A percentile compares a stretch with the other conserved stretches of the same genome.
These are phyloP conservation scores for Diplodia sapinea DNA, from an alignment of 2,329 filamentous ascomycete species.

Conservation along the genomic window DNA sequence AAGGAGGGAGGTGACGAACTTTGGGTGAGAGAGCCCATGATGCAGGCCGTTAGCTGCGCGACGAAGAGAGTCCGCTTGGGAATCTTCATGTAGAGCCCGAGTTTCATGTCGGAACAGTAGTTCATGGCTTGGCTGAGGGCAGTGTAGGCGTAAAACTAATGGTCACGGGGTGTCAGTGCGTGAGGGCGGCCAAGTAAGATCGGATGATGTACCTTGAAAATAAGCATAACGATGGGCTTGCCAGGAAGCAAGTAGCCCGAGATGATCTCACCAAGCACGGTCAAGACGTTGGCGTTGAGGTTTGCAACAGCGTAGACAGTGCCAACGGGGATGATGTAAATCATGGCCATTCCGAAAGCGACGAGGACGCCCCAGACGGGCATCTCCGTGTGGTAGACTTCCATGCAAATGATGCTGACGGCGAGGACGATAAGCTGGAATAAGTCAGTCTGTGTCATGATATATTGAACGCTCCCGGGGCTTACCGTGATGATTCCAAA, in stretches of 20 bases:
- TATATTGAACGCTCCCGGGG: background rate
- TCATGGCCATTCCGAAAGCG: slow-evolving; percentile 23
- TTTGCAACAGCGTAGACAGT: slow-evolving; percentile 29
- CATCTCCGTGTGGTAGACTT: slow-evolving; percentile 29
- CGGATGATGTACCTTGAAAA: slow-evolving; percentile 14
- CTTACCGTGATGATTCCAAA: slow-evolving; percentile 52
- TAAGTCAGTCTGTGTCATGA: background rate
- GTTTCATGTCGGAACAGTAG: slow-evolving; percentile 30
- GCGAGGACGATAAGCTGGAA: slow-evolving; percentile 5
- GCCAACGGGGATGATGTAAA: slow-evolving; percentile 30
- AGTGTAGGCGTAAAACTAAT: slow-evolving; percentile 29
- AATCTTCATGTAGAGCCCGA: slow-evolving; percentile 31
- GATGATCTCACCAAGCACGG: slow-evolving; percentile 61
- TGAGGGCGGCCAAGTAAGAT: background rate
- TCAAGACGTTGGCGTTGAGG: slow-evolving; percentile 43
- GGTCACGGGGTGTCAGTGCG: background rate
- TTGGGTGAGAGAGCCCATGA: slow-evolving; percentile 26
- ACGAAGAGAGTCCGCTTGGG: slow-evolving; percentile 29
- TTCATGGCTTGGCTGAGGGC: slow-evolving; percentile 30
- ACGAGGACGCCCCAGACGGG: slow-evolving; percentile 30
- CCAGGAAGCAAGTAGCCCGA: slow-evolving; percentile 61
- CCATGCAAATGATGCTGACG: slow-evolving; percentile 53
- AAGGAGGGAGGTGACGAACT: background rate
- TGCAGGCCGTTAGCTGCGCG: slow-evolving; percentile 26
- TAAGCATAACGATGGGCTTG: slow-evolving; percentile 31